Evolutionary conservation across 2,329 filamentous ascomycete genomes (phyloP).

Genomic region (Paramyrothecium sp.): DNA sequence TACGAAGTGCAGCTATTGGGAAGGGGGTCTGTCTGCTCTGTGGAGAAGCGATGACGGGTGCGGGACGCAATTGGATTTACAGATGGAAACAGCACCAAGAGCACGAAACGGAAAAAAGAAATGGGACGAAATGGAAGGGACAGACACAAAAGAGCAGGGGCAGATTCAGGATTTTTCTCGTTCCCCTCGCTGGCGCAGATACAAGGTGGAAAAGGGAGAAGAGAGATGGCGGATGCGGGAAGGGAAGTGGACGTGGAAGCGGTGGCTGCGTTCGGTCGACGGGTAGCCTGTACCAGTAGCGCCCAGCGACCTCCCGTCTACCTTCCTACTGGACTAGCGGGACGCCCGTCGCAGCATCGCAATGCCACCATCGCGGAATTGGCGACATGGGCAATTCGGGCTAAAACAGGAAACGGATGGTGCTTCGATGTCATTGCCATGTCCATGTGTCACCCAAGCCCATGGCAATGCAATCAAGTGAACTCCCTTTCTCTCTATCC

Average conservation of each 20-base stretch:
- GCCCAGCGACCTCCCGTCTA: not conserved
- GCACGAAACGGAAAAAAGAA: not conserved
- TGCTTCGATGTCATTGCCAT: too few relatives aligned
- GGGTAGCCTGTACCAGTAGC: not conserved
- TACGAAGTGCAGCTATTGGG: too few relatives aligned
- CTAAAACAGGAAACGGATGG: not conserved
- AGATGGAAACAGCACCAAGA: too few relatives aligned
- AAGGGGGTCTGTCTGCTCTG: too few relatives aligned
- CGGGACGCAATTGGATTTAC: too few relatives aligned
- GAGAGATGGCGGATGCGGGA: not conserved
- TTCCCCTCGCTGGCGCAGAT: too few relatives aligned
- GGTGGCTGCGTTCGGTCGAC: not conserved
- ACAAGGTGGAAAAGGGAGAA: too few relatives aligned
- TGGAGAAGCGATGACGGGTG: too few relatives aligned
- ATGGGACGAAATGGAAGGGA: too few relatives aligned
- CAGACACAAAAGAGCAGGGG: not conserved
- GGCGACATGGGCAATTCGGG: not conserved
- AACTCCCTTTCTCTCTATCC: too few relatives aligned
- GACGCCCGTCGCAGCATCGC: not conserved
- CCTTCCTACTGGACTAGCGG: constrained; percentile 6
- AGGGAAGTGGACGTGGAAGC: not conserved
- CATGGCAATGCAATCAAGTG: too few relatives aligned
- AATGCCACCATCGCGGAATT: not conserved
- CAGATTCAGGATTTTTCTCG: not conserved
- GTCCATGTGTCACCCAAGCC: too few relatives aligned